Evolutionary conservation across 78 protist genomes (phyloP).

Genomic region (Dictyostelium capitatum): DNA sequence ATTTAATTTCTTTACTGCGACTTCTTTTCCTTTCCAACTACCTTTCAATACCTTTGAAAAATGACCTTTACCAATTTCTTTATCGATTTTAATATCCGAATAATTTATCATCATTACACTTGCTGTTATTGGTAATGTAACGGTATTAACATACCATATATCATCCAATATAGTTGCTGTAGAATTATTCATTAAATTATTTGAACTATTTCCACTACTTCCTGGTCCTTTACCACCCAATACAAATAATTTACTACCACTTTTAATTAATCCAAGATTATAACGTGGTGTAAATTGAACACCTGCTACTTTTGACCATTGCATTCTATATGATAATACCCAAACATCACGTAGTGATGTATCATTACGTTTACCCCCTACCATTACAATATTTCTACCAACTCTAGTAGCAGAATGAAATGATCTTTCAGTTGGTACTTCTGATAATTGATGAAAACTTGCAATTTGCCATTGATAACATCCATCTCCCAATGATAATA

Average conservation of each 20-base stretch:
- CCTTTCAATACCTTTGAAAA: constrained; percentile 70
- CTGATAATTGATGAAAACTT: background rate
- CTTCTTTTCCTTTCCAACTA: constrained; percentile 73
- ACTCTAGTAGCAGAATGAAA: constrained; percentile 65
- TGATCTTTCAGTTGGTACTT: constrained; percentile 68
- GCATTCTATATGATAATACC: constrained; percentile 62
- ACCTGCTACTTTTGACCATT: constrained; percentile 67
- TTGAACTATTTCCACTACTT: background rate
- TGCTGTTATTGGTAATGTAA: constrained; percentile 58
- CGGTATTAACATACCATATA: constrained; percentile 77
- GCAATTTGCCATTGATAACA: constrained; percentile 30
- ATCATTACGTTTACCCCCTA: constrained; percentile 46
- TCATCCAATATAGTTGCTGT: constrained; percentile 30
- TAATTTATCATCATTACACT: constrained; percentile 58
- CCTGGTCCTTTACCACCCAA: constrained; percentile 49
- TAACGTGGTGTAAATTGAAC: constrained; percentile 64
- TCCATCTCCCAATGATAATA: constrained; percentile 32
- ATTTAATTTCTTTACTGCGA: constrained; percentile 65
- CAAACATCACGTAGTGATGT: constrained; percentile 58
- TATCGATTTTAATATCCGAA: constrained; percentile 70
- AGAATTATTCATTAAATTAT: background rate
- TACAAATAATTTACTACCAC: constrained; percentile 52
- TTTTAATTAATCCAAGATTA: constrained; percentile 49
- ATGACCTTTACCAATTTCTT: constrained; percentile 80
- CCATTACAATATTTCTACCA: constrained; percentile 68